A percentile compares a stretch with the other conserved stretches of the same genome.
These are phyloP conservation scores for Penstemon davidsonii DNA, from an alignment of 257 asterid genomes.

Conservation along the genomic window DNA sequence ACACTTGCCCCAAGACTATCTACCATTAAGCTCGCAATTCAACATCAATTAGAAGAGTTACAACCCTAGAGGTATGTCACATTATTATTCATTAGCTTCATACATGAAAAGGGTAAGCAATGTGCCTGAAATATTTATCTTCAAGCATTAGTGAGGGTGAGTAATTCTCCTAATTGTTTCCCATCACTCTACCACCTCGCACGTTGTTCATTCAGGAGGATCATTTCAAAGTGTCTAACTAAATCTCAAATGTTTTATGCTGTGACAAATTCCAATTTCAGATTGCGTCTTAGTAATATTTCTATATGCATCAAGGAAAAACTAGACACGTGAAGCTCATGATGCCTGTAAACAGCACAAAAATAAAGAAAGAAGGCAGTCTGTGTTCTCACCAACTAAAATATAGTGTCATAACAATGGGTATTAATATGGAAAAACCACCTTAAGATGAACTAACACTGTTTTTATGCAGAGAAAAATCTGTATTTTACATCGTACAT, in stretches of 20 bases:
- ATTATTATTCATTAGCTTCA: conserved; percentile 6
- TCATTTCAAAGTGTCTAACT: too few relatives aligned
- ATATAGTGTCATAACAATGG: not conserved
- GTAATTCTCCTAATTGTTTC: not conserved
- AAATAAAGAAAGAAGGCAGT: not conserved
- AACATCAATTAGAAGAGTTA: conserved; percentile 10
- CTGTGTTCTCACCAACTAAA: conserved; percentile 13
- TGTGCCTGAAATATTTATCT: not conserved
- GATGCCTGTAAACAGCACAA: not conserved
- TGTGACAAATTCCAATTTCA: not conserved
- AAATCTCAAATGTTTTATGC: not conserved
- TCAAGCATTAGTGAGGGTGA: not conserved
- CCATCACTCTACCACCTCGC: not conserved
- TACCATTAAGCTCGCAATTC: not conserved
- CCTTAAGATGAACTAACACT: conserved; percentile 17
- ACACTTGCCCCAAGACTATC: not conserved
- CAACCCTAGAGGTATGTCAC: not conserved
- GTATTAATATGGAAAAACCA: conserved; percentile 6
- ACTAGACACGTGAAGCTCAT: conserved; percentile 17
- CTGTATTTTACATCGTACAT: conserved; percentile 17
- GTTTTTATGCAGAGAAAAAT: conserved; percentile 20
- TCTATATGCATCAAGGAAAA: conserved; percentile 14
- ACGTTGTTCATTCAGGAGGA: not conserved
- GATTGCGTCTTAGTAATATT: not conserved
- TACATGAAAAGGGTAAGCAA: not conserved